Base-by-base conservation (phyloP, 2,329 filamentous ascomycete genomes). In the Calonectria crousiana region DNA sequence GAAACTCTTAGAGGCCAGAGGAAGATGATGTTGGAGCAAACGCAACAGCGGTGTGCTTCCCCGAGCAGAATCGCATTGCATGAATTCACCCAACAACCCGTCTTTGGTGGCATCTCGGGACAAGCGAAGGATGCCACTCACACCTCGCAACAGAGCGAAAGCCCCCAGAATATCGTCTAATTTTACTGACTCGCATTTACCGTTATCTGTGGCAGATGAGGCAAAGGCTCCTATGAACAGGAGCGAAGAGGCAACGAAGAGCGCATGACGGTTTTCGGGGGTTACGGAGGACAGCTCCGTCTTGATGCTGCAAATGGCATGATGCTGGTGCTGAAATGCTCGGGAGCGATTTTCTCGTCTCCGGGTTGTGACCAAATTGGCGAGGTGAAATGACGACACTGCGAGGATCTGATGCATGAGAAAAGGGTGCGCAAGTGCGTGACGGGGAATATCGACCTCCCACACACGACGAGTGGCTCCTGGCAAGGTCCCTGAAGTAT, bases 331-430 rank as follows among this genome's bases (percentile, higher is more conserved):
- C 10, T 73, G 71, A 30, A 73, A 68, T 9, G 66, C 71, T 16
- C 20, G 49, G 6, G 66, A 69, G 30, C 47, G 44, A 18, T 73
- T 49, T 20, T 36, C 16, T 18, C 58, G 30, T 23, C 28, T 13
- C 10, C 49, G 47, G 32, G 56, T 38, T 18, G 41, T 26, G 18
- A 51, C n/a, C 13, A 73, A 28, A 36, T 16, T 66, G 32, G 72
- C 72, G 10, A 74, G 62, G 47, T 74, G 72, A 14, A 74, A 74
- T 9, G 72, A 62, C 4, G 72, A 60, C 20, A 71, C 44, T 18
- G 72, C 72, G 36, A 74, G 72, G 18, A 74, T 67, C 41, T 71
- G 69, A 23, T 74, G 72, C 52, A 74, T 71, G 44, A 71, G 68
- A 36, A 67, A 71, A 18, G 62, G 68, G 23, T 67, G 41, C 11